phyloP scores from a whole-genome alignment of 768 basidiomycete genomes.

The Butyriboletus loyo region DNA sequence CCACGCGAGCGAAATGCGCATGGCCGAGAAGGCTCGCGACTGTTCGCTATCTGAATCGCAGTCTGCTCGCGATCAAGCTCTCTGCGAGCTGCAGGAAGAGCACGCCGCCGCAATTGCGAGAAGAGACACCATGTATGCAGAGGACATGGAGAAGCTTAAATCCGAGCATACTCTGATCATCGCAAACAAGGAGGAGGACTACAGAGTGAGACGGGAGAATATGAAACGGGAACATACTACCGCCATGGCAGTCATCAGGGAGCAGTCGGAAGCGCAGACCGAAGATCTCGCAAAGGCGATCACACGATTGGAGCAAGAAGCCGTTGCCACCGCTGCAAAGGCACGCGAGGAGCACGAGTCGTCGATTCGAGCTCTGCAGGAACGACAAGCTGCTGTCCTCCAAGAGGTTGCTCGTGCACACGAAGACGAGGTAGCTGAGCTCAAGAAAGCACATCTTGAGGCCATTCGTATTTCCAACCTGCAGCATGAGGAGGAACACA shows the following conservation, averaged over 20 bases:
- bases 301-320: conserved; percentile 50
- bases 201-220: conserved; percentile 36
- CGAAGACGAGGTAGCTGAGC: conserved; percentile 47
- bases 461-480: conserved; percentile 32
- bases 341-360: conserved; percentile 48
- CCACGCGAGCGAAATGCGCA: conserved; percentile 68
- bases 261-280: conserved; percentile 43
- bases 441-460: conserved; percentile 48
- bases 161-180: conserved; percentile 57
- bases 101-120: conserved; percentile 62
- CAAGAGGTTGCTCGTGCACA: conserved; percentile 56
- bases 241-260: conserved; percentile 27
- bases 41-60: conserved; percentile 74
- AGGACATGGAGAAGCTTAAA: conserved; percentile 65
- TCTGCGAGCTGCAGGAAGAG: conserved; percentile 70
- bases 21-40: conserved; percentile 72
- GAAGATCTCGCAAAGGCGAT: conserved; percentile 58
- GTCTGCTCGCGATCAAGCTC: conserved; percentile 56
- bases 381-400: conserved; percentile 54
- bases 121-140: conserved; percentile 62
- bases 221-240: conserved; percentile 36
- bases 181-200: conserved; percentile 58
- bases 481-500: conserved; percentile 37
- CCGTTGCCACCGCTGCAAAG: conserved; percentile 35
- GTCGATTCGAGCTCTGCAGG: conserved; percentile 44